Conservation (phyloP, 495 filamentous ascomycete species). For the Xylaria palmicola region DNA sequence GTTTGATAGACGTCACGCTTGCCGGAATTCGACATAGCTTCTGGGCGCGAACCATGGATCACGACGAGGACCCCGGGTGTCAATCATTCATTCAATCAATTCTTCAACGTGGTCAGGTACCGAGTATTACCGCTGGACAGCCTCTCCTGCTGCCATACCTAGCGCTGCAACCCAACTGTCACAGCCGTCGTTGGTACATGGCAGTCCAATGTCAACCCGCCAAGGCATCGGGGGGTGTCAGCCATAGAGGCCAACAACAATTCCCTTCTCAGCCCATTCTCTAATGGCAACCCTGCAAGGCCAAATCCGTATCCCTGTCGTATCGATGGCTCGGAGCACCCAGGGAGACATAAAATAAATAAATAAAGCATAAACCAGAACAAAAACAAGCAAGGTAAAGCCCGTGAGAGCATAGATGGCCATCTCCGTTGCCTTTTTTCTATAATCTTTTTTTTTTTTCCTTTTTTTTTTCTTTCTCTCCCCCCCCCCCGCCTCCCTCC, state of each 20-base stretch:
- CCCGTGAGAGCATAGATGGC: conserved; percentile 13
- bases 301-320: conserved; percentile 4
- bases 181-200: not conserved
- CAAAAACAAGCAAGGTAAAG: conserved; percentile 1
- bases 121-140: not conserved
- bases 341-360: not conserved
- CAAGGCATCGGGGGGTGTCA: conserved; percentile 3
- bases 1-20: not conserved
- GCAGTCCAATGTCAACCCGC: not conserved
- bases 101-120: not conserved
- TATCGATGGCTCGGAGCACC: not conserved
- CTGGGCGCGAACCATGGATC: conserved; percentile 2
- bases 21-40: conserved; percentile 5
- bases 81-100: not conserved
- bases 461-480: no score
- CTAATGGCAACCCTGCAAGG: not conserved
- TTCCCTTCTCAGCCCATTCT: not conserved
- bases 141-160: not conserved
- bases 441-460: conserved; percentile 26
- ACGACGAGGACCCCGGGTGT: not conserved
- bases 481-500: no score
- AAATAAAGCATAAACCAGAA: not conserved
- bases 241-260: not conserved
- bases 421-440: conserved; percentile 24
- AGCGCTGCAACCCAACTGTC: conserved; percentile 1